Percentiles rank a stretch among this genome's conserved stretches.
Evolutionary conservation across 768 basidiomycete genomes (phyloP).

Genomic region (Fomitopsis pulvina): DNA sequence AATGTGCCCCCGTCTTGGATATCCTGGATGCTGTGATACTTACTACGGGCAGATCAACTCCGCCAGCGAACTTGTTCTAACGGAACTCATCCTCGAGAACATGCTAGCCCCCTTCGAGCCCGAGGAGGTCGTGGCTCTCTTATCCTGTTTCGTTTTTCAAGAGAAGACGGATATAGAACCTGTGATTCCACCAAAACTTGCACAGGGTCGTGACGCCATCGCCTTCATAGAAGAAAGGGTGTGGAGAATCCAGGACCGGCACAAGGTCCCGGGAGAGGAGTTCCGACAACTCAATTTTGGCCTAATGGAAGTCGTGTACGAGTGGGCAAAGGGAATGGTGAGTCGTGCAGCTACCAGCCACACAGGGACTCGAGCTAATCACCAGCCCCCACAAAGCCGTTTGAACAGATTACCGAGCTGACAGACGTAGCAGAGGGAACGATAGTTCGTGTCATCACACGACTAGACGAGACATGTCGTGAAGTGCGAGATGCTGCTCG

Average conservation of each 20-base stretch:
- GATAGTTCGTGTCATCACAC: constrained; percentile 92
- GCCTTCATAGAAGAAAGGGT: constrained; percentile 73
- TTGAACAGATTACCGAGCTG: constrained; percentile 85
- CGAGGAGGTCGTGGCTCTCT: constrained; percentile 91
- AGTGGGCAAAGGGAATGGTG: constrained; percentile 99
- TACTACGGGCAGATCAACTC: constrained; percentile 76
- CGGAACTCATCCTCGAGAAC: constrained; percentile 96
- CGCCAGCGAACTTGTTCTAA: constrained; percentile 92
- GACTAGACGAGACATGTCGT: constrained; percentile 93
- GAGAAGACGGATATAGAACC: constrained; percentile 95
- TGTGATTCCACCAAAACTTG: constrained; percentile 67
- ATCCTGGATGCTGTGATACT: neutral
- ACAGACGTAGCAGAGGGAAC: constrained; percentile 97
- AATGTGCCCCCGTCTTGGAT: neutral
- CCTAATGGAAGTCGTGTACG: constrained; percentile 93
- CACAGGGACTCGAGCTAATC: neutral
- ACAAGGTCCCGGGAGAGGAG: constrained; percentile 74
- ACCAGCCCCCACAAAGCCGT: constrained; percentile 80
- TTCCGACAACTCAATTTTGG: constrained; percentile 86
- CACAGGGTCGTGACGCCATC: constrained; percentile 76
- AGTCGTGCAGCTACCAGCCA: constrained; percentile 19
- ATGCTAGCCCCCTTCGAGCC: constrained; percentile 86
- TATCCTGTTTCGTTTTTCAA: constrained; percentile 97
- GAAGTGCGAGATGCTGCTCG: constrained; percentile 96
- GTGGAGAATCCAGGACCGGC: constrained; percentile 67